phyloP scores from a whole-genome alignment of 1,139 yeast genomes.

The Saccharomyces hybrid region DNA sequence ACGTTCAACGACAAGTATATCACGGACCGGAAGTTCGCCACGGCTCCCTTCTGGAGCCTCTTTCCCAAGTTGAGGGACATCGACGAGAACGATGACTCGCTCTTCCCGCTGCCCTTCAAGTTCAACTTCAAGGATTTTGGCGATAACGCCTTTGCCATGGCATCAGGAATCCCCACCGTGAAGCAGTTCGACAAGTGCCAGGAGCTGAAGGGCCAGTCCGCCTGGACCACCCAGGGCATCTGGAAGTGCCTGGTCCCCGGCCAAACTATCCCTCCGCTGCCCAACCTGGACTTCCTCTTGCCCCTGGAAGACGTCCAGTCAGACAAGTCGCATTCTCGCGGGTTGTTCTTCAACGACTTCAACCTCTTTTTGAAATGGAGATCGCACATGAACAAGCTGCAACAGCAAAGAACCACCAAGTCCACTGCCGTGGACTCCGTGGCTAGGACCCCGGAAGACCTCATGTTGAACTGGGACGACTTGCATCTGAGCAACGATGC shows the following conservation, averaged over 20 bases:
- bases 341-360: slow-evolving; percentile 52
- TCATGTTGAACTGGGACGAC: slow-evolving; percentile 14
- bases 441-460: slow-evolving; percentile 31
- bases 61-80: not conserved
- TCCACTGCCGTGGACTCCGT: slow-evolving; percentile 19
- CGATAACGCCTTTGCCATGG: slow-evolving; percentile 14
- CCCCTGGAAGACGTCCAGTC: slow-evolving; percentile 45
- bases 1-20: not conserved
- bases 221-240: slow-evolving; percentile 73
- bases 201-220: slow-evolving; percentile 55
- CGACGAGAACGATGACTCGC: not conserved
- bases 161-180: slow-evolving; percentile 58
- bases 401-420: slow-evolving; percentile 33
- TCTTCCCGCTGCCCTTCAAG: not conserved
- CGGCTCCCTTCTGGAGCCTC: not conserved
- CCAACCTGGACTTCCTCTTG: slow-evolving; percentile 31
- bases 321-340: slow-evolving; percentile 35
- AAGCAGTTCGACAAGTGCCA: slow-evolving; percentile 56
- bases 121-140: not conserved
- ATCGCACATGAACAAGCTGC: slow-evolving; percentile 35
- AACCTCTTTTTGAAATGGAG: slow-evolving; percentile 65
- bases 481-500: not conserved
- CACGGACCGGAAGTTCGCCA: not conserved
- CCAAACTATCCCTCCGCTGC: slow-evolving; percentile 8
- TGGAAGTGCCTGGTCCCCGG: slow-evolving; percentile 84